A percentile compares a stretch with the other conserved stretches of the same genome.
Conservation (phyloP, 306 rosid genomes). For the Cicer arietinum region DNA sequence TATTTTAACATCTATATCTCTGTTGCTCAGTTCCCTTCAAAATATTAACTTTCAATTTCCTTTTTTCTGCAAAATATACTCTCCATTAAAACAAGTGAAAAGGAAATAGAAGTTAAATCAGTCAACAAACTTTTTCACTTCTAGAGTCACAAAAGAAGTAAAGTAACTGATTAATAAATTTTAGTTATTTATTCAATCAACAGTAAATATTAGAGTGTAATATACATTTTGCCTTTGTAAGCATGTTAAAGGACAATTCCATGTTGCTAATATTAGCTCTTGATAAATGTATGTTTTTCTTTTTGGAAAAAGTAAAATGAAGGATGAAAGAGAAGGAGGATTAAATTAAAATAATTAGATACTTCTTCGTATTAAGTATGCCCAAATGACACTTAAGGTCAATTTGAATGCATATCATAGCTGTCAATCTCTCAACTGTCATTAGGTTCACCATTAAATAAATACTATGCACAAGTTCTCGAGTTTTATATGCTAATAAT, state of each 20-base stretch:
- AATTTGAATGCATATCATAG: slow-evolving; percentile 7
- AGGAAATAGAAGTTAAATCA: slow-evolving; percentile 14
- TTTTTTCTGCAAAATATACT: too few species aligned
- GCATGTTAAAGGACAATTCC: too few species aligned
- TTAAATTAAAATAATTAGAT: background rate
- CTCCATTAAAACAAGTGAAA: background rate
- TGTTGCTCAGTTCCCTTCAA: slow-evolving; percentile 15
- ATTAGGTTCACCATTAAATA: slow-evolving; percentile 23
- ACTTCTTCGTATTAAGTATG: slow-evolving; percentile 7
- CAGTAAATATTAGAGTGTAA: background rate
- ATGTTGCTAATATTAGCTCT: too few species aligned
- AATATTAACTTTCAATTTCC: background rate
- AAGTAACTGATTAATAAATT: background rate
- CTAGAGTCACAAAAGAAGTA: background rate
- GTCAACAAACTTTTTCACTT: slow-evolving; percentile 16
- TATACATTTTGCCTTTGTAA: too few species aligned
- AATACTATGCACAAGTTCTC: background rate
- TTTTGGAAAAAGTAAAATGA: background rate
- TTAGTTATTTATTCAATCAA: background rate
- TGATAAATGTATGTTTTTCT: background rate
- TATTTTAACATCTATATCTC: slow-evolving; percentile 1
- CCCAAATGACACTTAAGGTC: background rate
- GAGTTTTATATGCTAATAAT: slow-evolving; percentile 10
- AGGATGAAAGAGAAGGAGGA: slow-evolving; percentile 4
- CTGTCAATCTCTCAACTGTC: slow-evolving; percentile 11